Conservation (phyloP, 148 eudicot species). For the Polygonum aviculare region DNA sequence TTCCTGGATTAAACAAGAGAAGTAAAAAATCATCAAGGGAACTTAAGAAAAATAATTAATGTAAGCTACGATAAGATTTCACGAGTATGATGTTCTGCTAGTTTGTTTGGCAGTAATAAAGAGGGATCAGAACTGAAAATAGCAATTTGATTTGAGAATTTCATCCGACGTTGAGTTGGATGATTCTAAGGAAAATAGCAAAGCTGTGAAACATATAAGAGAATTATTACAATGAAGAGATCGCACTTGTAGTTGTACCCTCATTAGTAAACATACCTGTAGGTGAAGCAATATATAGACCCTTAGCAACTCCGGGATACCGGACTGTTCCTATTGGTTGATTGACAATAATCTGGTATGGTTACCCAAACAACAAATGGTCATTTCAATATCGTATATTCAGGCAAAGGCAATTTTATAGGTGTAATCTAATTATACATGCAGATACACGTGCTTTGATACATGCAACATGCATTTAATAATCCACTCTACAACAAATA, state of each 20-base stretch:
- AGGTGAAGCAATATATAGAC: conserved; percentile 81
- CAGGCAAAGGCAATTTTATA: background rate
- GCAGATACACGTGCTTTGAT: background rate
- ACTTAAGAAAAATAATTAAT: background rate
- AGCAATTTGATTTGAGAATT: background rate
- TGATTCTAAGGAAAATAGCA: background rate
- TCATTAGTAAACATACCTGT: conserved; percentile 40
- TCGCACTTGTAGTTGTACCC: background rate
- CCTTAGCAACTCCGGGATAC: conserved; percentile 90
- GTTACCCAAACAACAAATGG: background rate
- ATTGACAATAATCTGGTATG: conserved; percentile 47
- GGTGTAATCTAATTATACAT: background rate
- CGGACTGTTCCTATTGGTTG: conserved; percentile 75
- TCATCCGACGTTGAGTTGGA: background rate
- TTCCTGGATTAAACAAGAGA: conserved; percentile 35
- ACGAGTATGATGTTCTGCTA: background rate
- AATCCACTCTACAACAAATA: background rate
- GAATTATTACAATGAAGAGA: too few relatives aligned
- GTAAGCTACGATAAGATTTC: background rate
- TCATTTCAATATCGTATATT: background rate
- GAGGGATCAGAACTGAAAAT: background rate
- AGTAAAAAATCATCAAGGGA: background rate
- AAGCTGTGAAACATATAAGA: too few relatives aligned
- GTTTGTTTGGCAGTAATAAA: background rate
- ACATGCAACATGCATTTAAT: background rate